Evolutionary conservation across 345 rosid species (phyloP).

Genomic region (Combretum micranthum): DNA sequence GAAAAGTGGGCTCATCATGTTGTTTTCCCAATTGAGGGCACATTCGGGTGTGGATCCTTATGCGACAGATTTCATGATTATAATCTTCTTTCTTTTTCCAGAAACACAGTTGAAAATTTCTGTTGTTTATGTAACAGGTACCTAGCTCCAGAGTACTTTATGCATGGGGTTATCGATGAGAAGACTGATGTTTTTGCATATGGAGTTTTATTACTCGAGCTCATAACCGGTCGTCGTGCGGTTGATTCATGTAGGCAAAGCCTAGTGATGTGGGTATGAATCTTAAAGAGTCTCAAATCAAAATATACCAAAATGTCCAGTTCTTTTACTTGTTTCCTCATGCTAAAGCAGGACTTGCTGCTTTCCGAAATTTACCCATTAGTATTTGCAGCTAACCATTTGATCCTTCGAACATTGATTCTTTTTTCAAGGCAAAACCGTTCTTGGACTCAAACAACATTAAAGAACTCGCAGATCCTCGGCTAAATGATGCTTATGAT

Average conservation of each 20-base stretch:
- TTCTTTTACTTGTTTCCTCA: neutral
- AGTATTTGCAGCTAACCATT: too few species aligned
- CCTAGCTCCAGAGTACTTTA: slow-evolving; percentile 91
- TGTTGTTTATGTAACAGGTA: slow-evolving; percentile 35
- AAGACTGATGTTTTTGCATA: slow-evolving; percentile 88
- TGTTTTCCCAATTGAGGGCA: slow-evolving; percentile 88
- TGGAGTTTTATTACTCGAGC: slow-evolving; percentile 81
- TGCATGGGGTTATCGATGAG: slow-evolving; percentile 89
- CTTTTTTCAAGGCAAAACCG: slow-evolving; percentile 59
- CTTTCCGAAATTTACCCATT: too few species aligned
- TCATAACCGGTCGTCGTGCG: slow-evolving; percentile 85
- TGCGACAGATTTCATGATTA: neutral
- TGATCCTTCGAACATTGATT: too few species aligned
- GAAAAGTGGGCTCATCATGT: slow-evolving; percentile 83
- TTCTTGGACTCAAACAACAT: slow-evolving; percentile 40
- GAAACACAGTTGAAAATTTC: neutral
- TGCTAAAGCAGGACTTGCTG: too few species aligned
- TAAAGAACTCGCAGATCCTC: slow-evolving; percentile 56
- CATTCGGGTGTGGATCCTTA: slow-evolving; percentile 64
- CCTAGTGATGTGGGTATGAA: slow-evolving; percentile 86
- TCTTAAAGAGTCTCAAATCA: neutral
- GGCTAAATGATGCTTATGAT: slow-evolving; percentile 46
- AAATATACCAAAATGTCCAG: neutral
- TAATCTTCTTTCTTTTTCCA: neutral
- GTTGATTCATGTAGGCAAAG: slow-evolving; percentile 71